A percentile compares a stretch with the other conserved stretches of the same genome.
phyloP scores from a whole-genome alignment of 2,329 filamentous ascomycete genomes.

The Parastagonospora avenae region DNA sequence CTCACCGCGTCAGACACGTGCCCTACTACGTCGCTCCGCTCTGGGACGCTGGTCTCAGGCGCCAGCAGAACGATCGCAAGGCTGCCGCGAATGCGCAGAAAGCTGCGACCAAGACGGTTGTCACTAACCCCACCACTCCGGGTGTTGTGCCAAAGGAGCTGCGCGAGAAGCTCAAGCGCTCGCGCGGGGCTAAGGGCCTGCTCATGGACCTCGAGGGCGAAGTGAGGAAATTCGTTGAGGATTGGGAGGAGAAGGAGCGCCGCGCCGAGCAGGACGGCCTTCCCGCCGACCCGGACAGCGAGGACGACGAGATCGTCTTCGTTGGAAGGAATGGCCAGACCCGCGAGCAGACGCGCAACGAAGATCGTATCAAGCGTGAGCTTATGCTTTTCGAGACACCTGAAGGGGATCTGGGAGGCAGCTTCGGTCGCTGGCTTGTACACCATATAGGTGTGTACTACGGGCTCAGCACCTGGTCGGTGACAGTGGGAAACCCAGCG shows the following conservation, averaged over 20 bases:
- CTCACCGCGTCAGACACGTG: conserved; percentile 75
- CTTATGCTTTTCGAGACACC: conserved; percentile 81
- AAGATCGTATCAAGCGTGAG: conserved; percentile 62
- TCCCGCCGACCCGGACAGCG: conserved; percentile 57
- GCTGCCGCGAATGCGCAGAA: conserved; percentile 42
- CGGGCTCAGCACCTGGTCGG: conserved; percentile 81
- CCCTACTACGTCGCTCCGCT: conserved; percentile 76
- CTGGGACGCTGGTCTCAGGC: conserved; percentile 55
- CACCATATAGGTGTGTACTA: conserved; percentile 94
- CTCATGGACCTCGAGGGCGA: conserved; percentile 85
- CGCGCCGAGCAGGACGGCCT: conserved; percentile 54
- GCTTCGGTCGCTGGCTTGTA: conserved; percentile 91
- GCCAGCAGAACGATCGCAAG: conserved; percentile 51
- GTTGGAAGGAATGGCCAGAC: conserved; percentile 72
- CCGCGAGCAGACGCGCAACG: conserved; percentile 60
- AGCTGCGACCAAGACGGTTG: conserved; percentile 40
- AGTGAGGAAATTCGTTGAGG: conserved; percentile 73
- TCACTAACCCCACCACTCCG: conserved; percentile 50
- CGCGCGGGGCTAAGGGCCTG: conserved; percentile 76
- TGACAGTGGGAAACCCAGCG: conserved; percentile 72
- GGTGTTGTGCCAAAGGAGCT: conserved; percentile 76
- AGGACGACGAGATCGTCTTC: conserved; percentile 91
- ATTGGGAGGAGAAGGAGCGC: conserved; percentile 62
- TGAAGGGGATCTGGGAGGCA: conserved; percentile 74
- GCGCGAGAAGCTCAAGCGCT: conserved; percentile 77